A percentile compares a stretch with the other conserved stretches of the same genome.
phyloP scores from a whole-genome alignment of 192 early-diverging fungal genomes.

The Podila verticillata region DNA sequence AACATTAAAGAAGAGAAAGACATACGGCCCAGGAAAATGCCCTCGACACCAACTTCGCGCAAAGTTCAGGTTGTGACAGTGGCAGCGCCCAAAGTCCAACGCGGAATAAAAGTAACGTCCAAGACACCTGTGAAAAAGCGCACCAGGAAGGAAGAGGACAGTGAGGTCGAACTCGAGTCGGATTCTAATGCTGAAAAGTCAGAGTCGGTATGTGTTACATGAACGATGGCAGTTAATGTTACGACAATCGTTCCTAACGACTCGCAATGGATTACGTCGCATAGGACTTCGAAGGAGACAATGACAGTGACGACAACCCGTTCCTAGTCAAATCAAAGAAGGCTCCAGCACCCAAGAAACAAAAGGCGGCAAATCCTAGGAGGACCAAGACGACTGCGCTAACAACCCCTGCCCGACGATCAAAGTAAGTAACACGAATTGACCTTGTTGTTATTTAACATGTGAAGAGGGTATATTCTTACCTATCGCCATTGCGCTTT shows the following conservation, averaged over 20 bases:
- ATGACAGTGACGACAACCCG: background rate
- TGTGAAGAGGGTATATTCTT: background rate
- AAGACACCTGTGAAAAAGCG: background rate
- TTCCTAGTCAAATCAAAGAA: background rate
- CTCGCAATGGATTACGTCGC: background rate
- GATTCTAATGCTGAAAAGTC: background rate
- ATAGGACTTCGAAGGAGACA: background rate
- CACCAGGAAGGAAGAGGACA: background rate
- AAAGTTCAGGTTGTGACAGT: background rate
- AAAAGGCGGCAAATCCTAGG: background rate
- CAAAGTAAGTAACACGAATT: background rate
- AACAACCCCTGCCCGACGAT: background rate
- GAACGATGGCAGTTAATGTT: background rate
- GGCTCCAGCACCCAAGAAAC: background rate
- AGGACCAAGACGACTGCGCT: background rate
- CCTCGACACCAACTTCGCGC: background rate
- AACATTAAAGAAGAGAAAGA: slow-evolving; percentile 32
- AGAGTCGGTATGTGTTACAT: background rate
- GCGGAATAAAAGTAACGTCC: background rate
- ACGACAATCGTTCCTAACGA: background rate
- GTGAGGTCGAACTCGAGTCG: background rate
- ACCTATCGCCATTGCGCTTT: background rate
- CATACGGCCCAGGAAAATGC: slow-evolving; percentile 1
- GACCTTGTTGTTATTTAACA: background rate
- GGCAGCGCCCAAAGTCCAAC: background rate